These are phyloP conservation scores for Phaseolus lunatus DNA, from an alignment of 306 rosid genomes.

Conservation along the genomic window DNA sequence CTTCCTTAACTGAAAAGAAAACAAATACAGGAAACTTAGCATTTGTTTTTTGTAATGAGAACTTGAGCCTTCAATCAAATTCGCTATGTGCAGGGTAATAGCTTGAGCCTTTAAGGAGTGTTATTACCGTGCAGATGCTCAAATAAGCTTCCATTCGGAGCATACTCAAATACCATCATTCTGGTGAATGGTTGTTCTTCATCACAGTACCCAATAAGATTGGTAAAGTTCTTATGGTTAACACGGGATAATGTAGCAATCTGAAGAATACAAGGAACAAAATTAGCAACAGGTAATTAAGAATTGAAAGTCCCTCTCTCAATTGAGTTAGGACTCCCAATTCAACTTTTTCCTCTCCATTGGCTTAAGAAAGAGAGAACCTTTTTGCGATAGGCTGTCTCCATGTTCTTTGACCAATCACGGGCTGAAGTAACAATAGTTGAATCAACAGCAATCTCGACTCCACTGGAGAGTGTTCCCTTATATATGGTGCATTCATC, in stretches of 20 bases:
- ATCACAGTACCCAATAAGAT: slow-evolving; percentile 94
- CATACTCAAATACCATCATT: slow-evolving; percentile 99
- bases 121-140: slow-evolving; percentile 93
- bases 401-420: slow-evolving; percentile 81
- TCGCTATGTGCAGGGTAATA: slow-evolving; percentile 9
- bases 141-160: slow-evolving; percentile 87
- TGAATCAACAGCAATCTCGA: slow-evolving; percentile 94
- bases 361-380: slow-evolving; percentile 50
- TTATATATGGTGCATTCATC: slow-evolving; percentile 74
- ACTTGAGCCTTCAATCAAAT: neutral
- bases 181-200: slow-evolving; percentile 89
- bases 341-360: slow-evolving; percentile 11
- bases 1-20: slow-evolving; percentile 69
- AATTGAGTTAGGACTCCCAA: slow-evolving; percentile 5
- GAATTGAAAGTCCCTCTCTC: slow-evolving; percentile 5
- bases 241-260: slow-evolving; percentile 77
- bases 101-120: neutral
- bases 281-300: slow-evolving; percentile 33
- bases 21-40: neutral
- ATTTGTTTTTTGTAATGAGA: neutral
- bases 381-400: slow-evolving; percentile 74
- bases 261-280: slow-evolving; percentile 54
- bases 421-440: slow-evolving; percentile 59
- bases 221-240: slow-evolving; percentile 93
- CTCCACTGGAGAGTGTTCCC: slow-evolving; percentile 97